Evolutionary conservation across 1,284 basidiomycete genomes (phyloP).

Genomic region (Sanghuangporus sanghuang): DNA sequence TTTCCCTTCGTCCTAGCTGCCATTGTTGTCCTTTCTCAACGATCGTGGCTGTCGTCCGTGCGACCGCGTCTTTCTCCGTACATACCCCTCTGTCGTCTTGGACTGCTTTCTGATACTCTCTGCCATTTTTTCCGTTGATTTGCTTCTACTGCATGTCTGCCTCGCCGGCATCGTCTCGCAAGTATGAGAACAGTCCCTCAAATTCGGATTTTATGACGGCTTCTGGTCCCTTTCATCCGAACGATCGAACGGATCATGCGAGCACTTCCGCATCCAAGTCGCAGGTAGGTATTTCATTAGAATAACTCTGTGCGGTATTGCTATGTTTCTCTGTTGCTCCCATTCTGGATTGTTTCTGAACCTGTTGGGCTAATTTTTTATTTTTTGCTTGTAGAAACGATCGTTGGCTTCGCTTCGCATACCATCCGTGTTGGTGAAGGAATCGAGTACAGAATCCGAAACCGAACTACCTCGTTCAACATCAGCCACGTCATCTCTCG

Average conservation of each 20-base stretch:
- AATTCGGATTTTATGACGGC: background rate
- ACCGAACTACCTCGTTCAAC: conserved; percentile 42
- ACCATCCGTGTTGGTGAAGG: background rate
- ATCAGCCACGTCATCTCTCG: conserved; percentile 70
- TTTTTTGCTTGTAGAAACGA: background rate
- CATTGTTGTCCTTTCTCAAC: background rate
- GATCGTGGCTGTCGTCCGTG: background rate
- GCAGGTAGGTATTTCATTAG: background rate
- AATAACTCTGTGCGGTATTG: background rate
- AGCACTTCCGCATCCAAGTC: background rate
- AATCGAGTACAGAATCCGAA: conserved; percentile 9
- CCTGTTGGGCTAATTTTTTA: background rate
- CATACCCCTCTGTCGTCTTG: background rate
- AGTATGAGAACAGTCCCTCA: conserved; percentile 1
- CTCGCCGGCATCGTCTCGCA: background rate
- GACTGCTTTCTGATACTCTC: background rate
- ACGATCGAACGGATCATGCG: background rate
- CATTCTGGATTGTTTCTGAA: background rate
- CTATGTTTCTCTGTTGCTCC: background rate
- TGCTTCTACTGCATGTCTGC: conserved; percentile 11
- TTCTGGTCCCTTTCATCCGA: background rate
- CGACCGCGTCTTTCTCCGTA: conserved; percentile 4
- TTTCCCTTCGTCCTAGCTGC: background rate
- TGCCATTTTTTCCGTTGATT: background rate
- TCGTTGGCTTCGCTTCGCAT: conserved; percentile 6